Conservation (phyloP, 2,329 filamentous ascomycete genomes). For the Cercospora beticola region DNA sequence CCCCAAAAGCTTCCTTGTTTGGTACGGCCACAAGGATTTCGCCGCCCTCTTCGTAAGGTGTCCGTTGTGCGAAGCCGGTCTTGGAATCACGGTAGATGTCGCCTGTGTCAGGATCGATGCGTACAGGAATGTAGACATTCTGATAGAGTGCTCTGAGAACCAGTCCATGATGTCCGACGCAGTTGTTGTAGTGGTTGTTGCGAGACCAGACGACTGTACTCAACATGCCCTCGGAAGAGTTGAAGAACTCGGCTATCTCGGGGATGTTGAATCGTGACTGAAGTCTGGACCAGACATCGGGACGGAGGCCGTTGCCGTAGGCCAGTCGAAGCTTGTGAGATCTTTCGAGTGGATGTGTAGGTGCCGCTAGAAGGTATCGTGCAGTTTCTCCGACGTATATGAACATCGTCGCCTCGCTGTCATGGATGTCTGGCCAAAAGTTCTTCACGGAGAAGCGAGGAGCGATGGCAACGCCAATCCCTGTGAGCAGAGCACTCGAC, state of each 20-base stretch:
- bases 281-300: constrained; percentile 68
- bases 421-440: constrained; percentile 72
- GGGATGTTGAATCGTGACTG: constrained; percentile 62
- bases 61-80: constrained; percentile 66
- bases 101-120: constrained; percentile 67
- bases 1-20: constrained; percentile 59
- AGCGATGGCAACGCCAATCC: constrained; percentile 61
- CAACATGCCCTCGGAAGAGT: constrained; percentile 71
- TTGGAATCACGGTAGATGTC: constrained; percentile 64
- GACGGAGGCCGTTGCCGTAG: constrained; percentile 65
- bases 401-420: constrained; percentile 66
- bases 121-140: constrained; percentile 64
- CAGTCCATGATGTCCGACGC: constrained; percentile 70
- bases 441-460: constrained; percentile 65
- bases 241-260: constrained; percentile 72
- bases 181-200: constrained; percentile 65
- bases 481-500: constrained; percentile 55
- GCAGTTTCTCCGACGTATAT: constrained; percentile 77
- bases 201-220: constrained; percentile 42
- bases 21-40: constrained; percentile 68
- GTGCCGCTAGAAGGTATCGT: constrained; percentile 68
- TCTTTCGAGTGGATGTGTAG: constrained; percentile 59
- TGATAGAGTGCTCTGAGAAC: constrained; percentile 55
- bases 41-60: constrained; percentile 65
- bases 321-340: constrained; percentile 59